phyloP scores from a whole-genome alignment of 129 eudicot species.

The Dittrichia graveolens region DNA sequence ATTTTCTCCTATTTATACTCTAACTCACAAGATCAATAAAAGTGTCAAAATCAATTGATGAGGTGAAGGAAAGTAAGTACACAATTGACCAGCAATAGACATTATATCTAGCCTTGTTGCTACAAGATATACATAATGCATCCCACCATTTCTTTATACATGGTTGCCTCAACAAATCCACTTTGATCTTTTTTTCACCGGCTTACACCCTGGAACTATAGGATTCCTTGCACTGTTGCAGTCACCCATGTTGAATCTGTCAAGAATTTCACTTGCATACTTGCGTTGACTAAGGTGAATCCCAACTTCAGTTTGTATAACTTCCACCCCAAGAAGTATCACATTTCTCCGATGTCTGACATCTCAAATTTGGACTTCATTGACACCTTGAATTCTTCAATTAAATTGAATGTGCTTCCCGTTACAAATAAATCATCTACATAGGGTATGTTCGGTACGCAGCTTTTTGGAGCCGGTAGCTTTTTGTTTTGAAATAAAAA shows the following conservation, averaged over 20 bases:
- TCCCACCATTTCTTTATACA: not conserved
- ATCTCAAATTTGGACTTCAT: not conserved
- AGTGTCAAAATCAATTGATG: too few relatives aligned
- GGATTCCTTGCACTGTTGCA: too few relatives aligned
- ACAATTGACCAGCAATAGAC: not conserved
- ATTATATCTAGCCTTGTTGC: not conserved
- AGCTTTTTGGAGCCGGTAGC: too few relatives aligned
- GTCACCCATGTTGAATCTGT: not conserved
- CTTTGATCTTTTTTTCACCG: not conserved
- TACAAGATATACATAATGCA: not conserved
- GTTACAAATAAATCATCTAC: too few relatives aligned
- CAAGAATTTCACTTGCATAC: not conserved
- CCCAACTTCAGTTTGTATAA: not conserved
- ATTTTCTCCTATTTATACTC: too few relatives aligned
- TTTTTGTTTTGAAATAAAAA: too few relatives aligned
- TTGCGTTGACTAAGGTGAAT: not conserved
- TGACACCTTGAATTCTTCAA: not conserved
- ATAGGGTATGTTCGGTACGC: too few relatives aligned
- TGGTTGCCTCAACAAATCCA: not conserved
- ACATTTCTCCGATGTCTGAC: too few relatives aligned
- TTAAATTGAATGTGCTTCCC: not conserved
- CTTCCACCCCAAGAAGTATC: constrained; percentile 3
- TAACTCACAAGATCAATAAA: too few relatives aligned
- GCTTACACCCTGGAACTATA: too few relatives aligned
- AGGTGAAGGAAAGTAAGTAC: too few relatives aligned